Base-by-base conservation (phyloP, 2,329 filamentous ascomycete genomes). In the Diaporthe helianthi region DNA sequence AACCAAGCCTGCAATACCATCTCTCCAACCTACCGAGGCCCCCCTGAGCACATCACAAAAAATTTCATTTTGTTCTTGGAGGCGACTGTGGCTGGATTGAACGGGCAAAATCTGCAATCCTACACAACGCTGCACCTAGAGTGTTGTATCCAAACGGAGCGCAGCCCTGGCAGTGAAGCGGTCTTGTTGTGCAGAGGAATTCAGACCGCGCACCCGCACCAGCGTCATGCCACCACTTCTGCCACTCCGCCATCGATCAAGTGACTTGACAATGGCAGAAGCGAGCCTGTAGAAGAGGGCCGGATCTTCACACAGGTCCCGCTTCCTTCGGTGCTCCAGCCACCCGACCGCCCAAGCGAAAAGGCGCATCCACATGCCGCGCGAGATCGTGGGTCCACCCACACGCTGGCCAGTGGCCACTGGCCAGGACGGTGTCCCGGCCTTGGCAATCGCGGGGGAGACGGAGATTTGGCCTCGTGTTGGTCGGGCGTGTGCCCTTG, bases 401-500 rank as follows among this genome's bases (percentile, higher is more conserved):
- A 24, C 52, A 31, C n/a, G 54, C 54, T 29, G 41, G n/a, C n/a
- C n/a, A n/a, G n/a, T n/a, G n/a, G n/a, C n/a, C n/a, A n/a, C n/a
- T n/a, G n/a, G n/a, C 26, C 55, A 51, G 61, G 61, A 38, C 61
- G 47, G 61, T 65, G 58, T 36, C 69, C 52, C 58, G 60, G 49
- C 46, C 67, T 55, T 60, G 65, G 69, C 58, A 69, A 65, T 68
- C 65, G 65, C 41, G 69, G 69, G 69, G 65, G 44, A 58, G 10
- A 33, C 69, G 69, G 69, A 71, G 44, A 71, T 71, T 71, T 66
- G 69, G 69, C 67, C 54, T 71, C 69, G 69, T 71, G 69, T 71
- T 68, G 26, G 61, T 51, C 69, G 65, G 47, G 51, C 51, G 47
- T 26, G 33, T 9, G 26, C 51, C 51, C 19, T n/a, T 12, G 17